phyloP scores from a whole-genome alignment of 108 stramenopile species.

The Asterionellopsis glacialis region DNA sequence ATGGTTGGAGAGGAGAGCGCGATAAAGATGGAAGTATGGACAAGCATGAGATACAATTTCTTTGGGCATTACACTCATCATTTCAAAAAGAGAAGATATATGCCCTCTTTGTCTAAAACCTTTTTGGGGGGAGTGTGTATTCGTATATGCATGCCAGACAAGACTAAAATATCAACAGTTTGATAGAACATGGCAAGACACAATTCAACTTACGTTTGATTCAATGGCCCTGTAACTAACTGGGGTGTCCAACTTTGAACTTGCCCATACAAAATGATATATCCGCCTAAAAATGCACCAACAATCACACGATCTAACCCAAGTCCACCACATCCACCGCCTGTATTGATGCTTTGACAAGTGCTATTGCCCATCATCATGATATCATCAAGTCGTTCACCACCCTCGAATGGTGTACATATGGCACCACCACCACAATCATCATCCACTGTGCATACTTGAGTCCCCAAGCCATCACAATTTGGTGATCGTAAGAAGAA shows the following conservation, averaged over 20 bases:
- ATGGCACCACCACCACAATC: slow-evolving; percentile 58
- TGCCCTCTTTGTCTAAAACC: no score
- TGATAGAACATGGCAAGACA: neutral
- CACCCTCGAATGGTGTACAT: slow-evolving; percentile 22
- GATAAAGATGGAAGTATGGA: no score
- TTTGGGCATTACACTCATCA: neutral
- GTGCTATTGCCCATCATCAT: slow-evolving; percentile 1
- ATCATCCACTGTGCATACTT: slow-evolving; percentile 31
- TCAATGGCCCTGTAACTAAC: slow-evolving; percentile 78
- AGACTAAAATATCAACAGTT: neutral
- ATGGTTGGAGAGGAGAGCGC: no score
- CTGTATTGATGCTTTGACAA: slow-evolving; percentile 62
- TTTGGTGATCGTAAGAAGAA: slow-evolving; percentile 85
- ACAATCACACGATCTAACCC: slow-evolving; percentile 70
- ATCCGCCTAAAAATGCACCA: slow-evolving; percentile 88
- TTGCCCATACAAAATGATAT: slow-evolving; percentile 94
- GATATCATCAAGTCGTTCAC: slow-evolving; percentile 6
- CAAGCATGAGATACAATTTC: no score
- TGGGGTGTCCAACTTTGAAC: slow-evolving; percentile 93
- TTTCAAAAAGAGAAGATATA: neutral
- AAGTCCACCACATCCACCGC: slow-evolving; percentile 83
- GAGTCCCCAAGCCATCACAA: slow-evolving; percentile 61
- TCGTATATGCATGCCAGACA: no score
- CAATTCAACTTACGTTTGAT: slow-evolving; percentile 37
- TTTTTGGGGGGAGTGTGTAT: no score